Percentiles rank a stretch among this genome's conserved stretches.
Evolutionary conservation across 371 early-diverging fungal genomes (phyloP).

Genomic region (Thermomucor indicae-seudaticae): DNA sequence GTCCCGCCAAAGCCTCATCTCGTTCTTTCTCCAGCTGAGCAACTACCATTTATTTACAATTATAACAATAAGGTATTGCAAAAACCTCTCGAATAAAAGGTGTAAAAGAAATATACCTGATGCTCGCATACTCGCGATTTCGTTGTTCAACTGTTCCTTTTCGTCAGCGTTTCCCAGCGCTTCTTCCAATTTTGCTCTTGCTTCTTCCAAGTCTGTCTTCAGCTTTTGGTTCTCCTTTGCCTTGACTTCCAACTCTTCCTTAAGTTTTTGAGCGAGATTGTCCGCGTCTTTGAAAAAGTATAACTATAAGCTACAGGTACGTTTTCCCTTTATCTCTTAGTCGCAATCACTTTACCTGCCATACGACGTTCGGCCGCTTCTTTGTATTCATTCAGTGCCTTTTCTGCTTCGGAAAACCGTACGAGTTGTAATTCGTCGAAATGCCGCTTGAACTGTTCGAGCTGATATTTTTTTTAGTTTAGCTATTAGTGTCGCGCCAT

Average conservation of each 20-base stretch:
- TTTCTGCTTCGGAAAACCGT: constrained; percentile 12
- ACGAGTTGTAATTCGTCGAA: constrained; percentile 4
- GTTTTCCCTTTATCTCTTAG: no score
- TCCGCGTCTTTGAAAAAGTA: neutral
- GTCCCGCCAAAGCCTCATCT: no score
- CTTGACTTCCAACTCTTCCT: neutral
- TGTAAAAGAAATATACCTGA: no score
- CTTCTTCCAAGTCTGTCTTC: neutral
- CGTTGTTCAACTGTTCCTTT: no score
- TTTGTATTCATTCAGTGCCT: neutral
- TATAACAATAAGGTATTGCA: no score
- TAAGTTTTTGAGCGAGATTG: neutral
- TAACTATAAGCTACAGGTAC: no score
- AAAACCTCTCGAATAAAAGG: no score
- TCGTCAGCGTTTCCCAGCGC: neutral
- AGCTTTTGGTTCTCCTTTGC: neutral
- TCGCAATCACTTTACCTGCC: neutral
- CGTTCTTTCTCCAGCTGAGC: no score
- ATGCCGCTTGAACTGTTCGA: constrained; percentile 1
- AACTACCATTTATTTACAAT: no score
- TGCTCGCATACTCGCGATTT: no score
- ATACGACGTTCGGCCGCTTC: constrained; percentile 7
- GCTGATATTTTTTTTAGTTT: neutral
- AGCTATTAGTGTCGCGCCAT: no score
- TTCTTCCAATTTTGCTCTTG: neutral